Percentiles rank a stretch among this genome's conserved stretches.
These are phyloP conservation scores for Saturnispora halmiae DNA, from an alignment of 805 yeast genomes.

Conservation along the genomic window DNA sequence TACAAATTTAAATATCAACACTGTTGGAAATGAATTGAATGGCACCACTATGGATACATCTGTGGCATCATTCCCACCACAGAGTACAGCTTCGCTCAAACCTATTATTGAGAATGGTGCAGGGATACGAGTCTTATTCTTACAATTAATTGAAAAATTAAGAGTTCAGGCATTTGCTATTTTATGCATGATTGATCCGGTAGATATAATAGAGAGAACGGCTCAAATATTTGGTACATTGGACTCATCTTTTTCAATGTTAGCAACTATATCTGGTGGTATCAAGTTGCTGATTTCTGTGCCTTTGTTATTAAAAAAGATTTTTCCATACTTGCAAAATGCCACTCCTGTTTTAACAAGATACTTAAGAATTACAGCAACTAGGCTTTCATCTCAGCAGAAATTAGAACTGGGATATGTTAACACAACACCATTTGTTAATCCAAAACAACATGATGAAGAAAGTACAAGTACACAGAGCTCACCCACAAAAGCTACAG, in stretches of 20 bases:
- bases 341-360: slow-evolving; percentile 16
- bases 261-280: slow-evolving; percentile 21
- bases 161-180: slow-evolving; percentile 23
- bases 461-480: neutral
- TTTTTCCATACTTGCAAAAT: slow-evolving; percentile 16
- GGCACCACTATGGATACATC: neutral
- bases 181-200: slow-evolving; percentile 18
- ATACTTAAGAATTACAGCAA: slow-evolving; percentile 12
- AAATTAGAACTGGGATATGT: neutral
- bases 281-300: slow-evolving; percentile 18
- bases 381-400: slow-evolving; percentile 12
- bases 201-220: slow-evolving; percentile 12
- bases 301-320: slow-evolving; percentile 16
- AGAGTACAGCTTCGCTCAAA: neutral
- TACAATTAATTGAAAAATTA: slow-evolving; percentile 16
- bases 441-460: too few species aligned
- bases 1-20: neutral
- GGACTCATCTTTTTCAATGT: slow-evolving; percentile 13
- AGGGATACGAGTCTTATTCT: neutral
- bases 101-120: too few species aligned
- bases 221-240: slow-evolving; percentile 14
- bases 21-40: slow-evolving; percentile 6
- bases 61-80: neutral
- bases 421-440: neutral
- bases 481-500: neutral